Base-by-base conservation (phyloP, 257 asterid species). In the Eustoma russellianum region DNA sequence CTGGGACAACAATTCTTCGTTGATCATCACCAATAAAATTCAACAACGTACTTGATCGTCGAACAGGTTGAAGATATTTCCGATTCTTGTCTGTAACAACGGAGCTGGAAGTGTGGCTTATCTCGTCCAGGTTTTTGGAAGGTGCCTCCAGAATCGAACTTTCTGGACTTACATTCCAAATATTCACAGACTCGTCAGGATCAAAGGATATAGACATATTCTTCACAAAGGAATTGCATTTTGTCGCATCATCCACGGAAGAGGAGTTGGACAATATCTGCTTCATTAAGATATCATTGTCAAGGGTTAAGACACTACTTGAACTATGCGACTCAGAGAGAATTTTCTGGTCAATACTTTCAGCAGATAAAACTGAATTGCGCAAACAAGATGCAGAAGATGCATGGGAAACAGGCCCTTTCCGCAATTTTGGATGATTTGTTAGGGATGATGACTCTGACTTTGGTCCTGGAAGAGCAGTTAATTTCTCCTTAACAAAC, bases 171-270 rank as follows among this genome's bases (percentile, higher is more conserved):
- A 60, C 44, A 68, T 67, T 79, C 52, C 78, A 76, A 70, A 69
- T 75, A 63, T 65, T 63, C 28, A 64, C 75, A 11, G 94, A 83
- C 65, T 76, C 92, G 46, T 79, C 89, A 53, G 85, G 74, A 67
- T 83, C 83, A 47, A 65, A 52, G 0, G 61, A 38, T 33, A 58
- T 46, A 63, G 66, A 52, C 35, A 41, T 45, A 50, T 63, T 66
- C 66, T 73, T 71, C 67, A 34, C 17, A 13, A 63, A 72, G 57
- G 56, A 56, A 46, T 55, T 67, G 54, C 66, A 16, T 65, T 66
- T 47, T 46, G 15, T 63, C 30, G 70, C 63, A 51, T 70, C 68
- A 54, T 59, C 69, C 48, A 50, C 52, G 52, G 54, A 41, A 57
- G 74, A 72, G 61, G 63, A 52, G 59, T 72, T 62, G 17, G 68